These are phyloP conservation scores for Crithidia bombi DNA, from an alignment of 208 protist genomes.

Conservation along the genomic window DNA sequence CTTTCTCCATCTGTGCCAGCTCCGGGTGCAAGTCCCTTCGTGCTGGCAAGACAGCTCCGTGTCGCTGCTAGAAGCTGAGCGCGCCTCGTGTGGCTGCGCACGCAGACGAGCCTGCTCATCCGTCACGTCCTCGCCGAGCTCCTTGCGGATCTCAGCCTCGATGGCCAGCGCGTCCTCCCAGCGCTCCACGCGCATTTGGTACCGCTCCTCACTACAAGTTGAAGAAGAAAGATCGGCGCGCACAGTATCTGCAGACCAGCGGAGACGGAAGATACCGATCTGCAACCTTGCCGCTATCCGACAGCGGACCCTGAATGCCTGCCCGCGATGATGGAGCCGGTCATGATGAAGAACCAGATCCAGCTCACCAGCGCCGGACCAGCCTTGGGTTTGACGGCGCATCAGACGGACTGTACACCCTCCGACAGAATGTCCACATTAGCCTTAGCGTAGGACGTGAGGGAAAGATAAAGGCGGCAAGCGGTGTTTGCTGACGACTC, in stretches of 20 bases:
- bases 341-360: slow-evolving; percentile 70
- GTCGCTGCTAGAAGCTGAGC: not conserved
- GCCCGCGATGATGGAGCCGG: slow-evolving; percentile 48
- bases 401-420: slow-evolving; percentile 77
- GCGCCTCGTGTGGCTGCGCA: not conserved
- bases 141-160: slow-evolving; percentile 31
- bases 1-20: not conserved
- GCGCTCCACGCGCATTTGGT: slow-evolving; percentile 56
- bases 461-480: slow-evolving; percentile 60
- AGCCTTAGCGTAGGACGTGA: slow-evolving; percentile 50
- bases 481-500: slow-evolving; percentile 40
- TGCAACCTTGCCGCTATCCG: slow-evolving; percentile 41
- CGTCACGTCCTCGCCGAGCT: slow-evolving; percentile 27
- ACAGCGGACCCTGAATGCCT: slow-evolving; percentile 57
- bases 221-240: slow-evolving; percentile 50
- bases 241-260: slow-evolving; percentile 55
- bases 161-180: slow-evolving; percentile 41
- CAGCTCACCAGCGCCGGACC: slow-evolving; percentile 63
- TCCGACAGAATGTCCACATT: slow-evolving; percentile 79
- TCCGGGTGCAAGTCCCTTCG: slow-evolving; percentile 5
- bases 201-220: slow-evolving; percentile 75
- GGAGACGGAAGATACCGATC: slow-evolving; percentile 54
- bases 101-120: slow-evolving; percentile 15
- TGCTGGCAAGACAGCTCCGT: not conserved
- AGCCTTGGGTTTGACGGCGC: slow-evolving; percentile 41